These are phyloP conservation scores for Dactylella cylindrospora DNA, from an alignment of 2,329 filamentous ascomycete species.

Conservation along the genomic window DNA sequence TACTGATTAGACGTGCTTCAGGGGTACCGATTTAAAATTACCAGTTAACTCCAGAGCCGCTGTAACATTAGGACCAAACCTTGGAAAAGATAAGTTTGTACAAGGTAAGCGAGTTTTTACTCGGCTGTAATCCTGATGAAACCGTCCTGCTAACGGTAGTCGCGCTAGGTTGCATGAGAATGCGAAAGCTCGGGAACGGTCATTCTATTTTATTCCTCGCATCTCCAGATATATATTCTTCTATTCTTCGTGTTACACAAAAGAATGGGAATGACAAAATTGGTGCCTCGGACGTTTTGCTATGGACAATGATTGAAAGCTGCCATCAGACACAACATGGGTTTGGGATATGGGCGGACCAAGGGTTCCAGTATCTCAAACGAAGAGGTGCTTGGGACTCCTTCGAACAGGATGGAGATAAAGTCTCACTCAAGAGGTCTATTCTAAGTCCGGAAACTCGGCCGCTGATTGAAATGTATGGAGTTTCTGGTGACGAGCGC, in stretches of 20 bases:
- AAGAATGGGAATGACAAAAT: constrained; percentile 48
- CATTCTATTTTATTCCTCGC: constrained; percentile 61
- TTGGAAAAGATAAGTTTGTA: constrained; percentile 69
- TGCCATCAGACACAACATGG: constrained; percentile 56
- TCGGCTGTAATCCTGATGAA: not conserved
- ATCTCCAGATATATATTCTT: constrained; percentile 60
- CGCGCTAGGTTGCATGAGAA: constrained; percentile 63
- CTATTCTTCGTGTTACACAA: constrained; percentile 54
- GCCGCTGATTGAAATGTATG: constrained; percentile 45
- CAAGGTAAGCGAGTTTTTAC: constrained; percentile 59
- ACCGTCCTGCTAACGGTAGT: no score
- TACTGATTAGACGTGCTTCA: not conserved
- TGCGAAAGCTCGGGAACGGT: constrained; percentile 67
- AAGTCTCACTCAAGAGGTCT: constrained; percentile 57
- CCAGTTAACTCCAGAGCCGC: constrained; percentile 7
- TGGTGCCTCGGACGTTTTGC: constrained; percentile 59
- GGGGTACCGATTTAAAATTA: constrained; percentile 32
- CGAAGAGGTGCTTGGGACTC: constrained; percentile 33
- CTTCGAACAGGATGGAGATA: constrained; percentile 61
- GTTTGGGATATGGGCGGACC: constrained; percentile 63
- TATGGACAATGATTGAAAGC: constrained; percentile 64
- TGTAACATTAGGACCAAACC: constrained; percentile 65
- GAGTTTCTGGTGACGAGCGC: not conserved
- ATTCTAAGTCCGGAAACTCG: constrained; percentile 50
- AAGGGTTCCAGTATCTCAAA: constrained; percentile 59